Conservation (phyloP, 2,329 filamentous ascomycete species). For the Diaporthe longicolla region DNA sequence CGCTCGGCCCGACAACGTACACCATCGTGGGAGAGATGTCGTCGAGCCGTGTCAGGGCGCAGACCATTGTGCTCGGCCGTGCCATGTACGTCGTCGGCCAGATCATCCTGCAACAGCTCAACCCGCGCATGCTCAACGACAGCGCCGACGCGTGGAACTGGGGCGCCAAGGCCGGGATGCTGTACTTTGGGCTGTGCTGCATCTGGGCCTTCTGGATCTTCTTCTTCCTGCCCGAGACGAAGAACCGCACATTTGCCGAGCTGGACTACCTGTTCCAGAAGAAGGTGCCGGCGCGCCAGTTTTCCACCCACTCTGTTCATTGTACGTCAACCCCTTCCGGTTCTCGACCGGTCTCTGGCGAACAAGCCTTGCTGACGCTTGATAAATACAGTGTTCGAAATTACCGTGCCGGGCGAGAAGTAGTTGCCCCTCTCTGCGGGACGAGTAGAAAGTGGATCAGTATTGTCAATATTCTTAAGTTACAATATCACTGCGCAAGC, state of each 20-base stretch:
- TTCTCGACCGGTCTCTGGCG: background rate
- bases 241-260: constrained; percentile 67
- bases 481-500: background rate
- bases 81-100: constrained; percentile 63
- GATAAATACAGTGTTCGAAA: constrained; percentile 14
- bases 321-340: background rate
- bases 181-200: constrained; percentile 61
- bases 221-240: constrained; percentile 68
- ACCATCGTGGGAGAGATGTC: constrained; percentile 60
- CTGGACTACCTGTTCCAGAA: constrained; percentile 69
- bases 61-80: constrained; percentile 62
- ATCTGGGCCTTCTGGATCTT: constrained; percentile 64
- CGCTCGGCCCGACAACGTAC: constrained; percentile 62
- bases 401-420: constrained; percentile 29
- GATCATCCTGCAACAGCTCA: constrained; percentile 62
- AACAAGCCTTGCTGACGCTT: background rate
- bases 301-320: constrained; percentile 42
- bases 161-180: constrained; percentile 63
- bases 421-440: background rate
- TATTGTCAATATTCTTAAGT: background rate
- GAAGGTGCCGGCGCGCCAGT: constrained; percentile 59
- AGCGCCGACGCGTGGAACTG: constrained; percentile 58
- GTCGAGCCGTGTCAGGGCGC: constrained; percentile 60
- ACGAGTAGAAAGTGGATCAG: background rate
- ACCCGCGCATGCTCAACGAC: constrained; percentile 63